Percentiles rank a stretch among this genome's conserved stretches.
These are phyloP conservation scores for Euphorbia tirucalli DNA, from an alignment of 345 rosid genomes.

Conservation along the genomic window DNA sequence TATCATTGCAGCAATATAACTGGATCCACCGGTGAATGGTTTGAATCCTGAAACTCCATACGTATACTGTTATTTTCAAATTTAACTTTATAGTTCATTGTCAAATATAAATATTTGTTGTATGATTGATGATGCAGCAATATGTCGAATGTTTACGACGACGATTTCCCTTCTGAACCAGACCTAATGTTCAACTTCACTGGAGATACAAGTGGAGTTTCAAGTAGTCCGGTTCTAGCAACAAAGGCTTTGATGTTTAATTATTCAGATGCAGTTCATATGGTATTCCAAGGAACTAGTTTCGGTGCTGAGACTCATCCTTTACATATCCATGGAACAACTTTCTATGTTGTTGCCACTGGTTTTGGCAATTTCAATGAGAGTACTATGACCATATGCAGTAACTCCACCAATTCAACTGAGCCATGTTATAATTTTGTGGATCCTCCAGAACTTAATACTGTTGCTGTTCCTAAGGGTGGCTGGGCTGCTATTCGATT, in stretches of 20 bases:
- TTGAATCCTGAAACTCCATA: too few relatives aligned
- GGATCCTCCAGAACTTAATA: conserved; percentile 41
- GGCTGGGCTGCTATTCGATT: conserved; percentile 22
- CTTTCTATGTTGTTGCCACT: conserved; percentile 42
- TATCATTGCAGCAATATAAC: too few relatives aligned
- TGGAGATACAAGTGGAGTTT: too few relatives aligned
- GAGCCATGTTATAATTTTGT: conserved; percentile 21
- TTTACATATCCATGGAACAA: conserved; percentile 41
- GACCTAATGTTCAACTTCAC: too few relatives aligned
- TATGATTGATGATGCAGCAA: too few relatives aligned
- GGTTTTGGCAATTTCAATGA: conserved; percentile 35
- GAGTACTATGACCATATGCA: too few relatives aligned
- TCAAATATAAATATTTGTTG: too few relatives aligned
- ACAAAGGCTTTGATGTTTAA: conserved; percentile 30
- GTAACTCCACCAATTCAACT: conserved; percentile 7
- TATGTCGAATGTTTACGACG: too few relatives aligned
- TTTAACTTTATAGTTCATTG: too few relatives aligned
- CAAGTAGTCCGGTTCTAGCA: conserved; percentile 6
- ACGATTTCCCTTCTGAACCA: conserved; percentile 31
- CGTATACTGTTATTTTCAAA: too few relatives aligned
- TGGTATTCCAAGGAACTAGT: conserved; percentile 36
- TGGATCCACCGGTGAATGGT: too few relatives aligned
- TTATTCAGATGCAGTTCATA: conserved; percentile 36
- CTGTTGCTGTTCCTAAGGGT: conserved; percentile 10
- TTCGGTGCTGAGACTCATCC: conserved; percentile 41